A percentile compares a stretch with the other conserved stretches of the same genome.
phyloP scores from a whole-genome alignment of 2,329 filamentous ascomycete genomes.

The Fusarium compactum region DNA sequence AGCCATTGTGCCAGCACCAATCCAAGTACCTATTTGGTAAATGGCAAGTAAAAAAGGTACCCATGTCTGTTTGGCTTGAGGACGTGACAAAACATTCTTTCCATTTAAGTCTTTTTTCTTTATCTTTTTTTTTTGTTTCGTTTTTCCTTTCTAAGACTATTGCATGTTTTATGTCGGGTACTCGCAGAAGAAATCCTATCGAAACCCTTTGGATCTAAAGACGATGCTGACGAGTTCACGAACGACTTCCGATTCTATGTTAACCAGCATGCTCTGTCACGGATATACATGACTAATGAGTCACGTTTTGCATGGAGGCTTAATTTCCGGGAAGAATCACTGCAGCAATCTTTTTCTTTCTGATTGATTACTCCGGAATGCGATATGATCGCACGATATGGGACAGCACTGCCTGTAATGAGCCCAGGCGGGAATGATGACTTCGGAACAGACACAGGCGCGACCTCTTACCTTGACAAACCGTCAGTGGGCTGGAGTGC shows the following conservation, averaged over 20 bases:
- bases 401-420: slow-evolving; percentile 55
- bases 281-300: slow-evolving; percentile 60
- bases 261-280: slow-evolving; percentile 51
- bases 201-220: slow-evolving; percentile 46
- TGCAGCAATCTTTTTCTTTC: slow-evolving; percentile 44
- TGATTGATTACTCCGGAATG: slow-evolving; percentile 46
- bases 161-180: slow-evolving; percentile 47
- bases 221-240: slow-evolving; percentile 54
- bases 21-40: slow-evolving; percentile 4
- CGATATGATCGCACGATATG: slow-evolving; percentile 49
- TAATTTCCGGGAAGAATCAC: slow-evolving; percentile 47
- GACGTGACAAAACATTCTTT: slow-evolving; percentile 37
- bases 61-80: slow-evolving; percentile 1
- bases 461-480: slow-evolving; percentile 31
- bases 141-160: slow-evolving; percentile 32
- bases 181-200: slow-evolving; percentile 48
- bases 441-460: slow-evolving; percentile 44
- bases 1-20: slow-evolving; percentile 4
- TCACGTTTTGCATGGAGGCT: slow-evolving; percentile 58
- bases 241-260: slow-evolving; percentile 53
- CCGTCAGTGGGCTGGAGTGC: slow-evolving; percentile 37
- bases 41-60: slow-evolving; percentile 16
- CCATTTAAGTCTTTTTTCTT: background rate
- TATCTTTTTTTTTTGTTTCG: slow-evolving; percentile 3
- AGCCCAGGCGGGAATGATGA: slow-evolving; percentile 53